These are phyloP conservation scores for Eucalyptus regnans DNA, from an alignment of 345 rosid genomes.

Conservation along the genomic window DNA sequence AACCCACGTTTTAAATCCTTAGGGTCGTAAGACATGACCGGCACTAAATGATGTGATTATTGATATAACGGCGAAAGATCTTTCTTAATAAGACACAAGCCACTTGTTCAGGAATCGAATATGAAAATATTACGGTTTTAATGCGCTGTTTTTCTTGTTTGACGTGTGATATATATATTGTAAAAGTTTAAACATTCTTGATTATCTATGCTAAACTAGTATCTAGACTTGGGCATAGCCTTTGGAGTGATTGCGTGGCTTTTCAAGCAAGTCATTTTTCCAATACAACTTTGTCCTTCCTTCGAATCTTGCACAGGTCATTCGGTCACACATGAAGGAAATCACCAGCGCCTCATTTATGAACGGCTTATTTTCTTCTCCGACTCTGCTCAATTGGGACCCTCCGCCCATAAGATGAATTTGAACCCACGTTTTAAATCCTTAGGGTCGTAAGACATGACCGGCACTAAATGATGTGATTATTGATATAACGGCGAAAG, in stretches of 20 bases:
- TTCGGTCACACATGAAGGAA: background rate
- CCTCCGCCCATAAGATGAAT: background rate
- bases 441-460: background rate
- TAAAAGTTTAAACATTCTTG: background rate
- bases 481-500: background rate
- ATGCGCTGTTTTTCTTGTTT: background rate
- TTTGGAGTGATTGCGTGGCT: background rate
- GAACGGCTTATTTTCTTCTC: background rate
- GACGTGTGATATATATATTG: background rate
- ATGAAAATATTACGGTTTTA: background rate
- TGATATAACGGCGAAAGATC: background rate
- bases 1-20: background rate
- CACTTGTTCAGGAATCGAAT: background rate
- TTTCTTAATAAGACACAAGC: background rate
- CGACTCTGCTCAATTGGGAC: background rate
- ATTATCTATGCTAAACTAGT: background rate
- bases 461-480: background rate
- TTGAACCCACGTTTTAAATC: rapidly evolving
- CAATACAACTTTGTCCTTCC: background rate
- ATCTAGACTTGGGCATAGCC: background rate
- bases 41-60: background rate
- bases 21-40: background rate
- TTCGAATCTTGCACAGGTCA: background rate
- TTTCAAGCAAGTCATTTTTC: background rate
- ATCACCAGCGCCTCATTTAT: background rate